phyloP scores from a whole-genome alignment of 2,329 filamentous ascomycete genomes.

The Myriosclerotinia duriaeana region DNA sequence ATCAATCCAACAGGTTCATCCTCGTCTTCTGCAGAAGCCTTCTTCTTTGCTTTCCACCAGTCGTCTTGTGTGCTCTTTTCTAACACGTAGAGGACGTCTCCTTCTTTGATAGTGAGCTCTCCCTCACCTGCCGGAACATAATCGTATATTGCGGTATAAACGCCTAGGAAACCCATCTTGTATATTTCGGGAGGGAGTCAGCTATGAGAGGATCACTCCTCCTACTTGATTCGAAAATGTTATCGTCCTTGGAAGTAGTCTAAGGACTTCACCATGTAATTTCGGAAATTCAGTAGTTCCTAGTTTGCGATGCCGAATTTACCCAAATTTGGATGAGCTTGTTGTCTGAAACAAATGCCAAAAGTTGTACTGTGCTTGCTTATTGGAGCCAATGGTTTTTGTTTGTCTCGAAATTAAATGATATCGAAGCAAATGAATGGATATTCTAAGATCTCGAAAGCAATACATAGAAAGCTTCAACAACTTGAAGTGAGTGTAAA shows the following conservation, averaged over 20 bases:
- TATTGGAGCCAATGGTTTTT: not conserved
- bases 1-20: conserved; percentile 51
- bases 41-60: conserved; percentile 69
- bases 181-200: conserved; percentile 20
- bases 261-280: conserved; percentile 35
- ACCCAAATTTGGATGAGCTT: conserved; percentile 18
- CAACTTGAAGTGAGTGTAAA: too few species aligned
- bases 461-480: conserved; percentile 2
- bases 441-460: conserved; percentile 19
- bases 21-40: conserved; percentile 44
- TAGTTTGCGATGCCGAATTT: conserved; percentile 26
- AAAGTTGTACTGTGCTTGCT: conserved; percentile 25
- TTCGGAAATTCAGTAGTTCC: conserved; percentile 28
- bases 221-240: conserved; percentile 30
- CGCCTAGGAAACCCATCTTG: conserved; percentile 84
- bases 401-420: conserved; percentile 13
- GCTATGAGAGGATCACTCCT: conserved; percentile 24
- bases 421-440: conserved; percentile 13
- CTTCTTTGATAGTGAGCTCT: conserved; percentile 81
- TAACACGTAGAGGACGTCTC: conserved; percentile 82
- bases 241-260: conserved; percentile 34
- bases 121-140: conserved; percentile 84
- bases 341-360: not conserved
- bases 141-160: conserved; percentile 90
- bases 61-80: conserved; percentile 69